phyloP scores from a whole-genome alignment of 2,329 filamentous ascomycete genomes.

The Sphaceloma murrayae region DNA sequence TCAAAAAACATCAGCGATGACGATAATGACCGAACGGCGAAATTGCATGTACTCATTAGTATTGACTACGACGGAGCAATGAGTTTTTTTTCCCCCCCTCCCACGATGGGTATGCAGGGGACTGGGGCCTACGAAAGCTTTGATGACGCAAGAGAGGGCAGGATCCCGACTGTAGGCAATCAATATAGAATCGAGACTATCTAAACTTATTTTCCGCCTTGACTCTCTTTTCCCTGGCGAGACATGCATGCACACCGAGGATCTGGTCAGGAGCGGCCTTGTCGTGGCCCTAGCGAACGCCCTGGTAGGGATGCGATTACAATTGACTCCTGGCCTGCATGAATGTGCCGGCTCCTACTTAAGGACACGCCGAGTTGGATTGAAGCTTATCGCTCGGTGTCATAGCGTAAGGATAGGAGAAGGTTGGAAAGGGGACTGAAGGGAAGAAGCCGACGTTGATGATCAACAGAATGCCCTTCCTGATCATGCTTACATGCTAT shows the following conservation, averaged over 20 bases:
- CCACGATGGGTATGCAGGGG: no score
- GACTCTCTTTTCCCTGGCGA: background rate
- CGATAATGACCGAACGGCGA: conserved; percentile 4
- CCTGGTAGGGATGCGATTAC: no score
- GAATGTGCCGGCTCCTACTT: no score
- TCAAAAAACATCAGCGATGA: conserved; percentile 6
- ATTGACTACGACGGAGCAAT: conserved; percentile 14
- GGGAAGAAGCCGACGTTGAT: no score
- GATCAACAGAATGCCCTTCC: no score
- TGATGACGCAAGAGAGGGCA: conserved; percentile 3
- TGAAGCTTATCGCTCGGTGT: no score
- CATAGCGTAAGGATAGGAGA: no score
- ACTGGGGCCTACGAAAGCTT: background rate
- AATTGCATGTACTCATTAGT: background rate
- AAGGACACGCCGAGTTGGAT: no score
- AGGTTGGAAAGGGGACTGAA: no score
- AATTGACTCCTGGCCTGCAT: no score
- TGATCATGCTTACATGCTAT: no score
- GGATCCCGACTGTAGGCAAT: background rate
- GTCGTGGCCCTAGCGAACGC: no score
- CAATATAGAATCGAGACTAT: conserved; percentile 11
- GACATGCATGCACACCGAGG: background rate
- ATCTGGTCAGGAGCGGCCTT: background rate
- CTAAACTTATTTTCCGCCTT: conserved; percentile 8
- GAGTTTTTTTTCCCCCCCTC: background rate